These are phyloP conservation scores for Phoma herbarum DNA, from an alignment of 2,329 filamentous ascomycete genomes.

Conservation along the genomic window DNA sequence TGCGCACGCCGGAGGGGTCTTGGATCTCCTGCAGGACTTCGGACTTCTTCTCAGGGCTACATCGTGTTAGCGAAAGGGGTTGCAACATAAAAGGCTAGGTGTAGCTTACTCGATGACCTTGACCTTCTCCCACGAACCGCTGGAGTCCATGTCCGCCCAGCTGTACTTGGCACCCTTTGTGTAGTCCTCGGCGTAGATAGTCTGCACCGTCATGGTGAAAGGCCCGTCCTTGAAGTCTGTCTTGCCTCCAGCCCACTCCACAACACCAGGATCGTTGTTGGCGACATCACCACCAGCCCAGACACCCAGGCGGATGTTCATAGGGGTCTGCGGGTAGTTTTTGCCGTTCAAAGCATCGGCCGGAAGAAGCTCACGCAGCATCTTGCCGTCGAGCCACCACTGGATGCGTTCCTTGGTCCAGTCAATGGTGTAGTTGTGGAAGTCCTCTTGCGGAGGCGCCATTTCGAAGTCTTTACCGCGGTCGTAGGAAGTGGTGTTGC, in stretches of 20 bases:
- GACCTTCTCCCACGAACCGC: slow-evolving; percentile 67
- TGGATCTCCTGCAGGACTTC: slow-evolving; percentile 47
- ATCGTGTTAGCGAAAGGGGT: not conserved
- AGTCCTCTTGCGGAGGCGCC: slow-evolving; percentile 44
- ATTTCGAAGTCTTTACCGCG: slow-evolving; percentile 52
- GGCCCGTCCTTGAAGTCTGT: slow-evolving; percentile 73
- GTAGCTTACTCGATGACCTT: slow-evolving; percentile 54
- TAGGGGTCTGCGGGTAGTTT: slow-evolving; percentile 76
- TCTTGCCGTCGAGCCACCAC: slow-evolving; percentile 71
- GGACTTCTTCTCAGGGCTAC: slow-evolving; percentile 37
- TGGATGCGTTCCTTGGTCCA: slow-evolving; percentile 71
- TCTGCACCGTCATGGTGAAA: slow-evolving; percentile 78
- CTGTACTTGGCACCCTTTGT: slow-evolving; percentile 69
- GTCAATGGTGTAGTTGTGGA: slow-evolving; percentile 62
- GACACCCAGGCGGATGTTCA: slow-evolving; percentile 74
- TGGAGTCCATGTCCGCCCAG: slow-evolving; percentile 62
- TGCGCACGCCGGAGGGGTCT: slow-evolving; percentile 47
- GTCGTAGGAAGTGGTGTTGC: slow-evolving; percentile 62
- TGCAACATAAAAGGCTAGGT: not conserved
- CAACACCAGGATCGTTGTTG: slow-evolving; percentile 46
- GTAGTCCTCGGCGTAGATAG: slow-evolving; percentile 64
- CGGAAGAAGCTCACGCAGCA: slow-evolving; percentile 69
- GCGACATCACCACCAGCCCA: slow-evolving; percentile 68
- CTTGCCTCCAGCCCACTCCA: slow-evolving; percentile 70
- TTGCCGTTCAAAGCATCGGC: slow-evolving; percentile 65